A percentile compares a stretch with the other conserved stretches of the same genome.
These are phyloP conservation scores for Olyra latifolia DNA, from an alignment of 176 grass and related monocot species.

Conservation along the genomic window DNA sequence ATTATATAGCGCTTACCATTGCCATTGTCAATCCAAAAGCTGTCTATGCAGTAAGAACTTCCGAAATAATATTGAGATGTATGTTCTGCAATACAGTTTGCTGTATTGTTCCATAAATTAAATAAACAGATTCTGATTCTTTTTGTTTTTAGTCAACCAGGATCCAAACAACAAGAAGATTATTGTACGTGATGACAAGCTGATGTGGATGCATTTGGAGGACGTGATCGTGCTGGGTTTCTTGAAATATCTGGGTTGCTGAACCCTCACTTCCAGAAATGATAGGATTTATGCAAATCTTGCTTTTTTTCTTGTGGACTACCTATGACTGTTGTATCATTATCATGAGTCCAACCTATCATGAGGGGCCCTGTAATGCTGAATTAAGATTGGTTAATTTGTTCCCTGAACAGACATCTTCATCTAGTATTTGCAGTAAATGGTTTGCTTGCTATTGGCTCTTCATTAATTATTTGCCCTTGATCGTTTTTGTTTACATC, in stretches of 20 bases:
- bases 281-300: constrained; percentile 39
- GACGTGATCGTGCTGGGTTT: constrained; percentile 72
- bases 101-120: neutral
- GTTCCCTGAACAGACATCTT: constrained; percentile 2
- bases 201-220: constrained; percentile 82
- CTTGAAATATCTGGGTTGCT: constrained; percentile 79
- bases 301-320: constrained; percentile 20
- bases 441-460: constrained; percentile 14
- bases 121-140: constrained; percentile 1
- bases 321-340: constrained; percentile 15
- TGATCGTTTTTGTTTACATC: constrained; percentile 21
- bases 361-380: neutral
- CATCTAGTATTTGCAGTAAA: constrained; percentile 21
- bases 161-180: constrained; percentile 78
- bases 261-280: constrained; percentile 73
- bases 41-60: neutral
- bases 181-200: constrained; percentile 72
- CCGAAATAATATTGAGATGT: neutral
- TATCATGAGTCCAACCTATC: constrained; percentile 32
- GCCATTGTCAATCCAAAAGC: neutral
- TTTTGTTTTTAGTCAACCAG: constrained; percentile 32
- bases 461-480: constrained; percentile 5
- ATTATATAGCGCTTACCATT: neutral
- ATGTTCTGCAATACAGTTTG: neutral
- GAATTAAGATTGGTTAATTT: constrained; percentile 23